Conservation (phyloP, 495 filamentous ascomycete species). For the Stereocaulon alpinum region DNA sequence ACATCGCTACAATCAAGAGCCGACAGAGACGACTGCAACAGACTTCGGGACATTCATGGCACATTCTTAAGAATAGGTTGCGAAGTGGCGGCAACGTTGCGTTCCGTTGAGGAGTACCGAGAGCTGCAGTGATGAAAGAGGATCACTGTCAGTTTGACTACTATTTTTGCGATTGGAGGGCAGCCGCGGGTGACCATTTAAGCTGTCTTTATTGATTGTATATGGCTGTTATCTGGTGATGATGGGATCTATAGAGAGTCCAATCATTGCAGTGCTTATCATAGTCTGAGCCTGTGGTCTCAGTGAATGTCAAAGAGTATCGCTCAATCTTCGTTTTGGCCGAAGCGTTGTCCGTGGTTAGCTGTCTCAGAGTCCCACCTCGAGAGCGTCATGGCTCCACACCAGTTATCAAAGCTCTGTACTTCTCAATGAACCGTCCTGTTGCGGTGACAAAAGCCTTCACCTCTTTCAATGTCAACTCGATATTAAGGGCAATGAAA, state of each 20-base stretch:
- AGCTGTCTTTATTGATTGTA: background rate
- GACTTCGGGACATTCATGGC: background rate
- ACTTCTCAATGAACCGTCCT: conserved; percentile 19
- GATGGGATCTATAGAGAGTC: no score
- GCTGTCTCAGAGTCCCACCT: background rate
- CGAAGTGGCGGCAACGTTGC: background rate
- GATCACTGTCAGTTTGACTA: background rate
- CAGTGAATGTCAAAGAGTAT: no score
- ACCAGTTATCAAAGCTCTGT: conserved; percentile 4
- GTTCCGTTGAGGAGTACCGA: background rate
- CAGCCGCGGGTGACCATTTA: background rate
- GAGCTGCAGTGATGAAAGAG: background rate
- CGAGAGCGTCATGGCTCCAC: background rate
- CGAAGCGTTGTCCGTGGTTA: background rate
- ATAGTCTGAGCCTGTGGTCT: no score
- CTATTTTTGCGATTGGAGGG: background rate
- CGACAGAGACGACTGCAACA: no score
- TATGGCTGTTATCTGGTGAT: no score
- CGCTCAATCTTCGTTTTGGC: background rate
- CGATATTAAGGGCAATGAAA: conserved; percentile 25
- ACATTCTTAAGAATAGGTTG: background rate
- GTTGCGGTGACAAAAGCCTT: conserved; percentile 13
- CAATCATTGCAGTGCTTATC: no score
- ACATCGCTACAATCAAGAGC: no score
- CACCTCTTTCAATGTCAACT: conserved; percentile 16